Base-by-base conservation (phyloP, 164 flowering plant species). In the Chimonanthus salicifolius region DNA sequence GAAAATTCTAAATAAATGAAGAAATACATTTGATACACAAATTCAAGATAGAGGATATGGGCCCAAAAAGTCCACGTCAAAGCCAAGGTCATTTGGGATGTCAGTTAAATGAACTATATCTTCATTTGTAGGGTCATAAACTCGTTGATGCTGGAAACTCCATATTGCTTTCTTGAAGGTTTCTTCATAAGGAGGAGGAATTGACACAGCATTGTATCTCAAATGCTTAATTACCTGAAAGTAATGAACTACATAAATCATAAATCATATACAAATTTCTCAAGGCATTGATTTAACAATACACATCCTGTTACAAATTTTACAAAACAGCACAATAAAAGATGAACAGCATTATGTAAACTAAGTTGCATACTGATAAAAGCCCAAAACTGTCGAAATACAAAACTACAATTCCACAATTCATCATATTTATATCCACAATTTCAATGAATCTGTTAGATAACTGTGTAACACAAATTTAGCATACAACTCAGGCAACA, bases 111-210 rank as follows among this genome's bases (percentile, higher is more conserved):
- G 90, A 69, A 89, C 94, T 77, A 93, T 85, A 77, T 90, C 91
- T 82, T 92, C 90, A 73, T 47, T 72, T 0, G 68, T 62, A 47
- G 92, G 90, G 80, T 95, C 92, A 84, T 90, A 95, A 80, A 95
- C 97, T 74, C 97, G 85, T 81, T 95, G 99, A 84, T 93, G 88
- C 80, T 79, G 88, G 81, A 95, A 95, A 47, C 97, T 92, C 87
- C 86, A 82, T 60, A 93, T 72, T 66, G 99, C 99, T 79, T 89
- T 95, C 87, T 83, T 87, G 87, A 95, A 94, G 51, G 88, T 82
- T 78, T 95, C 95, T 81, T 94, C 99, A 74, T 95, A 95, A 21
- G 79, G 80, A 47, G 91, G 88, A 76, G 99, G 91, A 69, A 93
- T 87, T 51, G 89, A 83, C 66, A 80, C 83, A n/a, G 75, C 81